Evolutionary conservation across 768 basidiomycete genomes (phyloP).

Genomic region (Russula lepida): DNA sequence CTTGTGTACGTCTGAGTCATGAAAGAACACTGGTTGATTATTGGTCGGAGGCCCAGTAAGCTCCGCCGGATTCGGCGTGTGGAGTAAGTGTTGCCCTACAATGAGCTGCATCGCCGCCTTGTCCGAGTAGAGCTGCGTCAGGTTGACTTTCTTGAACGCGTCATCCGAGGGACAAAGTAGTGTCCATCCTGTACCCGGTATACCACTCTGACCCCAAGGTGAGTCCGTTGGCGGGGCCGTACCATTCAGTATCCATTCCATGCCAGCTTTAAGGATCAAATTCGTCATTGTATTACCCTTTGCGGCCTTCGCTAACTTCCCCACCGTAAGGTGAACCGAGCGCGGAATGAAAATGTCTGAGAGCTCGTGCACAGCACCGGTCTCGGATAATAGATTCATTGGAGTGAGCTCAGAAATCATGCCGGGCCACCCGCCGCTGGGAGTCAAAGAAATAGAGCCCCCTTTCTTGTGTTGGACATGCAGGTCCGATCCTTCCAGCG

Average conservation of each 20-base stretch:
- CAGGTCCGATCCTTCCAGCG: slow-evolving; percentile 79
- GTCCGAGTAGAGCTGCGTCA: slow-evolving; percentile 63
- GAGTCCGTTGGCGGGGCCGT: slow-evolving; percentile 66
- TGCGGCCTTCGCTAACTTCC: slow-evolving; percentile 85
- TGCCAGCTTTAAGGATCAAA: slow-evolving; percentile 72
- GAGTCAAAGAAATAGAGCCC: slow-evolving; percentile 37
- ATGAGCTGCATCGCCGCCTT: slow-evolving; percentile 44
- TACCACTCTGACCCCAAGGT: slow-evolving; percentile 46
- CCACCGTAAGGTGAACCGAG: slow-evolving; percentile 74
- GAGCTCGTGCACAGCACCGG: slow-evolving; percentile 87
- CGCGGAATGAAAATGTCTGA: slow-evolving; percentile 82
- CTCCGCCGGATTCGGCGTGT: slow-evolving; percentile 22
- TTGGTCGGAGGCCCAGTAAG: slow-evolving; percentile 40
- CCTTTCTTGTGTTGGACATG: slow-evolving; percentile 54
- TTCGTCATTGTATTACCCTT: slow-evolving; percentile 85
- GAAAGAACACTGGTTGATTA: slow-evolving; percentile 64
- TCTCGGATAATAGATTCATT: slow-evolving; percentile 70
- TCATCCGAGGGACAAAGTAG: slow-evolving; percentile 87
- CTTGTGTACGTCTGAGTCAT: slow-evolving; percentile 61
- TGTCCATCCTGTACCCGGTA: slow-evolving; percentile 65
- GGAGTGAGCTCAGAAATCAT: slow-evolving; percentile 52
- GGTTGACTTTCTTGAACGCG: slow-evolving; percentile 81
- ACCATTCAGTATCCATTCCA: slow-evolving; percentile 89
- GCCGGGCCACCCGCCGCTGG: slow-evolving; percentile 74
- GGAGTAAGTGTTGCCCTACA: slow-evolving; percentile 69